These are phyloP conservation scores for Paragyromitra xinjiangensis DNA, from an alignment of 495 filamentous ascomycete genomes.

Conservation along the genomic window DNA sequence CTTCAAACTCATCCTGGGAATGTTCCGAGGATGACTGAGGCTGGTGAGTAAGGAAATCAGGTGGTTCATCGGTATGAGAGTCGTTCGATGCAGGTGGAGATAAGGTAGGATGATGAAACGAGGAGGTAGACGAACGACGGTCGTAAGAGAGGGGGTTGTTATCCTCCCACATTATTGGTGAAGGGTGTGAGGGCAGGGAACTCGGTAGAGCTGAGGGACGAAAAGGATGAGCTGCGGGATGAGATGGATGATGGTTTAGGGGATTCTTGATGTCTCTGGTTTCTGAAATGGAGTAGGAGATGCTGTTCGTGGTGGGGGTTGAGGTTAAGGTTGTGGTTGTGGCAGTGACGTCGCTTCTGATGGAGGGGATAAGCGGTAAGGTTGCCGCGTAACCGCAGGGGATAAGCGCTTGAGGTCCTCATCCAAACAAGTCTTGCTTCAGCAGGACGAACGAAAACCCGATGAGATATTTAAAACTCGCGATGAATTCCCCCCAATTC, in stretches of 20 bases:
- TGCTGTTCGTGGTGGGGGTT: slow-evolving; percentile 31
- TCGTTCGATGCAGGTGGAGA: slow-evolving; percentile 62
- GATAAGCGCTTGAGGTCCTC: neutral
- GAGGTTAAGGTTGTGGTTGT: slow-evolving; percentile 34
- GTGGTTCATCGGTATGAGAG: slow-evolving; percentile 64
- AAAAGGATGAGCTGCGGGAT: slow-evolving; percentile 14
- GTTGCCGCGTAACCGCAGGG: neutral
- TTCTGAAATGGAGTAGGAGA: slow-evolving; percentile 17
- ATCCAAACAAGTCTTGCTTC: neutral
- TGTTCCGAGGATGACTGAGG: slow-evolving; percentile 46
- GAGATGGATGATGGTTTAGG: neutral
- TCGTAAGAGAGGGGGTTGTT: slow-evolving; percentile 58
- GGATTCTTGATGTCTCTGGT: neutral
- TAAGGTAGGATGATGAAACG: slow-evolving; percentile 54
- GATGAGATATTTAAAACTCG: neutral
- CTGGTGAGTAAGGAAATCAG: slow-evolving; percentile 67
- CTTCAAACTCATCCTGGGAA: slow-evolving; percentile 64
- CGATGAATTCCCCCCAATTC: neutral
- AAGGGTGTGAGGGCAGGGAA: slow-evolving; percentile 11
- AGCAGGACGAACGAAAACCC: neutral
- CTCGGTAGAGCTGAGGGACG: slow-evolving; percentile 13
- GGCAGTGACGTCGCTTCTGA: slow-evolving; percentile 29
- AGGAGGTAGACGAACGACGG: slow-evolving; percentile 59
- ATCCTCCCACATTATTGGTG: slow-evolving; percentile 56
- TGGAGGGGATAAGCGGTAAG: slow-evolving; percentile 9